Conservation (phyloP, 768 basidiomycete genomes). For the Suillus ampliporus region DNA sequence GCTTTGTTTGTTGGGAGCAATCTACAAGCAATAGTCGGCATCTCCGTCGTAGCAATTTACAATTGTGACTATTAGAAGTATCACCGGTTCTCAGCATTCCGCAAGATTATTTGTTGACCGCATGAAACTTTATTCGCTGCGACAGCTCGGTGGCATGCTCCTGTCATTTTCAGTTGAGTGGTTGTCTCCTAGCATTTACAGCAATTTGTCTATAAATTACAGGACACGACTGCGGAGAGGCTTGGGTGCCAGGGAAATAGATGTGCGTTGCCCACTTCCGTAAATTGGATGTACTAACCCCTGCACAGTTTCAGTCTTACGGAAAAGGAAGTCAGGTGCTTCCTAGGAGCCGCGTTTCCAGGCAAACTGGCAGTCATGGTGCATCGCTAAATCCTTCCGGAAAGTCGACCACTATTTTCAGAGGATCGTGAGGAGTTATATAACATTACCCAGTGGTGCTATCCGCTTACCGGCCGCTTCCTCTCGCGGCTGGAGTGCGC, state of each 20-base stretch:
- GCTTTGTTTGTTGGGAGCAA: not conserved
- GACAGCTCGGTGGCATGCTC: not conserved
- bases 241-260: not conserved
- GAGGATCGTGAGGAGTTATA: not conserved
- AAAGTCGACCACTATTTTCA: conserved; percentile 4
- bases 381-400: conserved; percentile 1
- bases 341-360: conserved; percentile 9
- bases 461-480: conserved; percentile 6
- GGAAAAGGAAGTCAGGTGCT: conserved; percentile 4
- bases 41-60: not conserved
- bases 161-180: not conserved
- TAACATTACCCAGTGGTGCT: conserved; percentile 1
- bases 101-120: not conserved
- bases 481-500: not conserved
- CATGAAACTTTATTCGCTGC: not conserved
- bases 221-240: not conserved
- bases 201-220: not conserved
- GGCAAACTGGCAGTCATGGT: conserved; percentile 1
- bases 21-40: not conserved
- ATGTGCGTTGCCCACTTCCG: not conserved
- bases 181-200: not conserved
- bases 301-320: conserved; percentile 2
- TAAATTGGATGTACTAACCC: not conserved
- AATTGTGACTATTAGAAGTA: not conserved
- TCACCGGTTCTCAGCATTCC: not conserved